These are phyloP conservation scores for Mucor racemosus DNA, from an alignment of 371 early-diverging fungal genomes.

Conservation along the genomic window DNA sequence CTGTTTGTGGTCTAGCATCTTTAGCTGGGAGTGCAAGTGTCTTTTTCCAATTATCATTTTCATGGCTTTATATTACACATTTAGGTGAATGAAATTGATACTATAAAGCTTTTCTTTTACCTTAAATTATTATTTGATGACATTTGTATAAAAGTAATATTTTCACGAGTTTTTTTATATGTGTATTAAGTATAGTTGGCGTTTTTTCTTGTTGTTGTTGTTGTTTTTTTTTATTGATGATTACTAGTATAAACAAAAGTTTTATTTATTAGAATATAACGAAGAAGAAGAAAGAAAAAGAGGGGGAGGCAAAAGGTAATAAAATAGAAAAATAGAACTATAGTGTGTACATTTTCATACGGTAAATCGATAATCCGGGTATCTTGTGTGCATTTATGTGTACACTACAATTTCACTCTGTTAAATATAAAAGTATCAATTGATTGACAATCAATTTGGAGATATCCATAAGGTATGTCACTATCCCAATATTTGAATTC, in stretches of 20 bases:
- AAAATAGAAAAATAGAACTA: background rate
- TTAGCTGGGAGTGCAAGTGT: constrained; percentile 73
- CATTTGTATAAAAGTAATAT: background rate
- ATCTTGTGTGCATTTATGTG: background rate
- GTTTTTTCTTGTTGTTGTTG: no score
- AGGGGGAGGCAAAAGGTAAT: background rate
- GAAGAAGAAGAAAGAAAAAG: background rate
- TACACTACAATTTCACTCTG: constrained; percentile 3
- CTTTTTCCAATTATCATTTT: constrained; percentile 77
- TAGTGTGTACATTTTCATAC: background rate
- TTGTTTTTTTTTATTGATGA: no score
- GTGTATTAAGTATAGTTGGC: no score
- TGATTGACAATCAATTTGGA: background rate
- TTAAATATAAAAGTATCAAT: constrained; percentile 11
- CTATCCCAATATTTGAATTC: constrained; percentile 4
- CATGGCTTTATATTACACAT: constrained; percentile 41
- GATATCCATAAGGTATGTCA: constrained; percentile 17
- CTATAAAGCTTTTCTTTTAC: background rate
- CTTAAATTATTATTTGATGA: constrained; percentile 3
- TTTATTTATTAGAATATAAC: no score
- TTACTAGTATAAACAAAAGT: no score
- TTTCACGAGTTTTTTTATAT: background rate
- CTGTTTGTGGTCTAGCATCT: constrained; percentile 89
- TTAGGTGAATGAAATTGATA: no score
- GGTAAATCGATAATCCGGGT: constrained; percentile 2